Evolutionary conservation across 257 asterid species (phyloP).

Genomic region (Solanum virginianum): DNA sequence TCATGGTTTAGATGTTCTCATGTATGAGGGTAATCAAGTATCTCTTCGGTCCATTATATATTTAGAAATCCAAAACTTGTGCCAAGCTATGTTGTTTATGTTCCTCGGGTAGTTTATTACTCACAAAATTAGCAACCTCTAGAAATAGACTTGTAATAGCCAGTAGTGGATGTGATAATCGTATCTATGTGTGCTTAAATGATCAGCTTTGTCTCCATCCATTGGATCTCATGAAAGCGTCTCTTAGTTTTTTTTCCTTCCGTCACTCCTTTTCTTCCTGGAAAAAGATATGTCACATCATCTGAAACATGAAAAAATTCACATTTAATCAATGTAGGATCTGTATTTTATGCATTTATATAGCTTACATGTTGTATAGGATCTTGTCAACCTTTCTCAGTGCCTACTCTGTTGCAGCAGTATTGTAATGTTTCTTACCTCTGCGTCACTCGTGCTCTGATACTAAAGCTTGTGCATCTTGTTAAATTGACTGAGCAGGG

Average conservation of each 20-base stretch:
- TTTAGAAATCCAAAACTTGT: background rate
- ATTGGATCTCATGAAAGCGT: background rate
- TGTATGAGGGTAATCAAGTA: background rate
- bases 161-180: background rate
- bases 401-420: background rate
- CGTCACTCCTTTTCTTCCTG: background rate
- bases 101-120: background rate
- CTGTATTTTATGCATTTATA: background rate
- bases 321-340: background rate
- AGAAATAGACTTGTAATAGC: background rate
- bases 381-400: background rate
- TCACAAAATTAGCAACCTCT: background rate
- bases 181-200: background rate
- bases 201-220: background rate
- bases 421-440: background rate
- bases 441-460: background rate
- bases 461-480: background rate
- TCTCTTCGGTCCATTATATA: background rate
- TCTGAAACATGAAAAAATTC: background rate
- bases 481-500: slow-evolving; percentile 27
- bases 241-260: background rate
- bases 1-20: background rate
- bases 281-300: background rate
- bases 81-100: background rate
- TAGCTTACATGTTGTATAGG: background rate